phyloP scores from a whole-genome alignment of 2,329 filamentous ascomycete genomes.

The Sporothrix schenckii region DNA sequence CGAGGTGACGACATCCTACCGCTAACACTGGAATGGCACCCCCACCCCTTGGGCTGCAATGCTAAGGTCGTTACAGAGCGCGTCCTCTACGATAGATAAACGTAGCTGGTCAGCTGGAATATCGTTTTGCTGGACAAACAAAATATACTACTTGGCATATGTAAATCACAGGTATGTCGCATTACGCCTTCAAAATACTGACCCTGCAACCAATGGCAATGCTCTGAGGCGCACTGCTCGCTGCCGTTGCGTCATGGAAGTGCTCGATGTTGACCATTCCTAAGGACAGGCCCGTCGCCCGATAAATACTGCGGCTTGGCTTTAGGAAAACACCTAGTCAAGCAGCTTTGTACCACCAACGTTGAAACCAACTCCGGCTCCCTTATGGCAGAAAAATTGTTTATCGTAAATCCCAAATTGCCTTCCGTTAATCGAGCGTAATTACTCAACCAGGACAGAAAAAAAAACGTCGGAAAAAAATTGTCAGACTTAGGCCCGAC shows the following conservation, averaged over 20 bases:
- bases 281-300: neutral
- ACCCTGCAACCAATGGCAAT: neutral
- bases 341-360: too few relatives aligned
- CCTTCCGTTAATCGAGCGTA: too few relatives aligned
- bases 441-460: too few relatives aligned
- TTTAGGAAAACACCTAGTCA: too few relatives aligned
- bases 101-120: too few relatives aligned
- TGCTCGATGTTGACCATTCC: neutral
- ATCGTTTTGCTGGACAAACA: neutral
- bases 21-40: slow-evolving; percentile 12
- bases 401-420: too few relatives aligned
- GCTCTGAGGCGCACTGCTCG: neutral
- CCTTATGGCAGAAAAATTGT: too few relatives aligned
- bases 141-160: neutral
- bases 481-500: too few relatives aligned
- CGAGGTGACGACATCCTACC: neutral
- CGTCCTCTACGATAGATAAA: neutral
- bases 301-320: too few relatives aligned
- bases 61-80: neutral
- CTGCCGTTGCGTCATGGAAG: too few relatives aligned
- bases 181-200: neutral
- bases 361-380: too few relatives aligned
- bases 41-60: neutral
- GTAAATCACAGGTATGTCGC: neutral
- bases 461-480: too few relatives aligned